These are phyloP conservation scores for Coprinopsis sp. DNA, from an alignment of 768 basidiomycete genomes.

Conservation along the genomic window DNA sequence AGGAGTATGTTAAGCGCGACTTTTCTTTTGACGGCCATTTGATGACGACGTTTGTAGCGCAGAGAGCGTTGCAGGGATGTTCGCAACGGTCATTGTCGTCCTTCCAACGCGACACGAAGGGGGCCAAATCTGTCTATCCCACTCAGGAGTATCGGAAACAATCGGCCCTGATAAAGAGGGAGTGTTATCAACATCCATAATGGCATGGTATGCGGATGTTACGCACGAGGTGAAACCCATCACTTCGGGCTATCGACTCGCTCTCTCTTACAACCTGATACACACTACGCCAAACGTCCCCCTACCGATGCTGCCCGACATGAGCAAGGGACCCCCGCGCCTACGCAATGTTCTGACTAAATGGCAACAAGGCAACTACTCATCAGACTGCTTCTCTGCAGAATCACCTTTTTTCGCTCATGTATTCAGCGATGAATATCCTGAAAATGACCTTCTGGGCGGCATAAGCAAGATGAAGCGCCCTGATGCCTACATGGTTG, in stretches of 20 bases:
- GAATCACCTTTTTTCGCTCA: conserved; percentile 18
- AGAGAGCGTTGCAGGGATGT: conserved; percentile 43
- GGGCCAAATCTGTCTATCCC: conserved; percentile 40
- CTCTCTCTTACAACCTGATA: conserved; percentile 46
- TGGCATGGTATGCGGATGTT: conserved; percentile 53
- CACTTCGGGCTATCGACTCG: conserved; percentile 46
- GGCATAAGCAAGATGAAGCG: conserved; percentile 31
- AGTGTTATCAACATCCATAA: conserved; percentile 27
- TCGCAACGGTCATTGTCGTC: conserved; percentile 45
- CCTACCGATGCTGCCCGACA: conserved; percentile 25
- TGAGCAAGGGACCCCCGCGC: conserved; percentile 12
- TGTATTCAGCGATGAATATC: conserved; percentile 25
- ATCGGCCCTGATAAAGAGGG: conserved; percentile 33
- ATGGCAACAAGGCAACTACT: conserved; percentile 28
- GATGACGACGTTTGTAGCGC: conserved; percentile 30
- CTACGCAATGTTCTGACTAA: conserved; percentile 30
- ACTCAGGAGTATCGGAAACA: conserved; percentile 26
- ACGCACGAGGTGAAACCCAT: conserved; percentile 44
- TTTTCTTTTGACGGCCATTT: neutral
- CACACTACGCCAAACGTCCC: conserved; percentile 30
- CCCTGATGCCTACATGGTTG: conserved; percentile 29
- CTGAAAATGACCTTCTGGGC: conserved; percentile 14
- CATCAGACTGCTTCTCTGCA: neutral
- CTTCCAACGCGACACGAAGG: conserved; percentile 44
- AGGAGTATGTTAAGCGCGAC: neutral